Evolutionary conservation across 352 stramenopile genomes (phyloP).

Genomic region (Phytopythium cucurbitacearum): DNA sequence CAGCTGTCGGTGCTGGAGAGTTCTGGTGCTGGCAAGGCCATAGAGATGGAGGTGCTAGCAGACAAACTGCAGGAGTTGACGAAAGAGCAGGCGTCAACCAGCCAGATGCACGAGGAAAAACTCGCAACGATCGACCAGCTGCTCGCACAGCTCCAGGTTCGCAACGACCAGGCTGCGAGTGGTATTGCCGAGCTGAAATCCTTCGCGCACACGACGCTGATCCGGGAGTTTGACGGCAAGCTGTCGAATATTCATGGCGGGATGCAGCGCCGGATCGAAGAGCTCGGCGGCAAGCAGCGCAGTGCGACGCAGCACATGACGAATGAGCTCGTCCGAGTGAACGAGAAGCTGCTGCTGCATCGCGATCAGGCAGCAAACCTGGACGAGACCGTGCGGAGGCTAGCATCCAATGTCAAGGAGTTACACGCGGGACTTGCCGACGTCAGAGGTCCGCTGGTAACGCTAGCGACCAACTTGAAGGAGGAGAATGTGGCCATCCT

Average conservation of each 20-base stretch:
- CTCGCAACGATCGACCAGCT: slow-evolving; percentile 9
- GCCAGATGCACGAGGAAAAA: not conserved
- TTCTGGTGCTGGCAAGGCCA: slow-evolving; percentile 6
- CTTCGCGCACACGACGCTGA: slow-evolving; percentile 34
- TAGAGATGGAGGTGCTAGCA: slow-evolving; percentile 15
- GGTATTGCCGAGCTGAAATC: slow-evolving; percentile 37
- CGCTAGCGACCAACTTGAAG: slow-evolving; percentile 48
- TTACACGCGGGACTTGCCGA: slow-evolving; percentile 33
- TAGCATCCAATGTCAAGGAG: slow-evolving; percentile 18
- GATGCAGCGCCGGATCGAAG: slow-evolving; percentile 21
- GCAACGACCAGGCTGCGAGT: slow-evolving; percentile 22
- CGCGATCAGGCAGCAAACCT: slow-evolving; percentile 32
- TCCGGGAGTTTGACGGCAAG: slow-evolving; percentile 31
- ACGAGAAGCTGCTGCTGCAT: slow-evolving; percentile 25
- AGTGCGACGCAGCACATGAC: slow-evolving; percentile 21
- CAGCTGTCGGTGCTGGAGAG: slow-evolving; percentile 17
- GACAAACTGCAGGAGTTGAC: slow-evolving; percentile 17
- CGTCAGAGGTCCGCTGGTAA: slow-evolving; percentile 55
- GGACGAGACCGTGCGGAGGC: slow-evolving; percentile 23
- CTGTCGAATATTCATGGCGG: slow-evolving; percentile 20
- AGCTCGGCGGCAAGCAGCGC: slow-evolving; percentile 9
- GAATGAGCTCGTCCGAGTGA: slow-evolving; percentile 26
- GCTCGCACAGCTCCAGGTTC: slow-evolving; percentile 22
- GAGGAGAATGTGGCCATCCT: slow-evolving; percentile 70
- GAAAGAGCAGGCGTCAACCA: slow-evolving; percentile 6